These are phyloP conservation scores for Huntiella decipiens DNA, from an alignment of 2,329 filamentous ascomycete genomes.

Conservation along the genomic window DNA sequence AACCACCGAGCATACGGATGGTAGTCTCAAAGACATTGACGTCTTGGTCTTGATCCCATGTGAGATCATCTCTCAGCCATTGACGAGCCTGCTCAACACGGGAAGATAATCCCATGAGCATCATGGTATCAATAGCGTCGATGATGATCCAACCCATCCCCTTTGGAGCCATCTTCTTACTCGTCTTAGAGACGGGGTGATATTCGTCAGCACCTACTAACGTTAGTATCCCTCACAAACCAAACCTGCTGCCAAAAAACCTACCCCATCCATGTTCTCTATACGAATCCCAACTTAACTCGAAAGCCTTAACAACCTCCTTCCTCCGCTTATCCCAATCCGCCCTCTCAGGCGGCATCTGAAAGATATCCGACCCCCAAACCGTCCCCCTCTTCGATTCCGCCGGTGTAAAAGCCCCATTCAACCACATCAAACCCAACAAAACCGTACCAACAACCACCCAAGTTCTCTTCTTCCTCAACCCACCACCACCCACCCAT, in stretches of 20 bases:
- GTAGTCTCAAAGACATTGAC: conserved; percentile 97
- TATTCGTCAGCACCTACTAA: conserved; percentile 61
- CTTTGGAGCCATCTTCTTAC: conserved; percentile 66
- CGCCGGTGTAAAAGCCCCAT: conserved; percentile 36
- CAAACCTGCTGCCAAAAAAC: conserved; percentile 17
- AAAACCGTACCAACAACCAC: conserved; percentile 31
- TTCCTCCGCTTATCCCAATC: conserved; percentile 67
- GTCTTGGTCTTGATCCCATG: conserved; percentile 82
- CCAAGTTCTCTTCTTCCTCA: conserved; percentile 16
- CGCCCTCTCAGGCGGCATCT: conserved; percentile 26
- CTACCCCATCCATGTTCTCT: conserved; percentile 85
- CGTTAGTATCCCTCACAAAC: not conserved
- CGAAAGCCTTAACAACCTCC: conserved; percentile 73
- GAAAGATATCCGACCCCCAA: conserved; percentile 38
- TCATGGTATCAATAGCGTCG: conserved; percentile 87
- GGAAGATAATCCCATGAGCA: conserved; percentile 90
- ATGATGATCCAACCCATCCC: conserved; percentile 98
- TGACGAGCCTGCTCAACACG: conserved; percentile 68
- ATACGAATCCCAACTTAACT: conserved; percentile 83
- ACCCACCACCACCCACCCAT: conserved; percentile 38
- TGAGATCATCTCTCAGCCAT: conserved; percentile 67
- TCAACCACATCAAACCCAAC: conserved; percentile 46
- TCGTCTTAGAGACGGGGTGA: conserved; percentile 60
- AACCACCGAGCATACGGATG: conserved; percentile 86
- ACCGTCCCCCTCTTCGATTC: conserved; percentile 18